Base-by-base conservation (phyloP, 1,284 basidiomycete genomes). In the Ganoderma leucocontextum region DNA sequence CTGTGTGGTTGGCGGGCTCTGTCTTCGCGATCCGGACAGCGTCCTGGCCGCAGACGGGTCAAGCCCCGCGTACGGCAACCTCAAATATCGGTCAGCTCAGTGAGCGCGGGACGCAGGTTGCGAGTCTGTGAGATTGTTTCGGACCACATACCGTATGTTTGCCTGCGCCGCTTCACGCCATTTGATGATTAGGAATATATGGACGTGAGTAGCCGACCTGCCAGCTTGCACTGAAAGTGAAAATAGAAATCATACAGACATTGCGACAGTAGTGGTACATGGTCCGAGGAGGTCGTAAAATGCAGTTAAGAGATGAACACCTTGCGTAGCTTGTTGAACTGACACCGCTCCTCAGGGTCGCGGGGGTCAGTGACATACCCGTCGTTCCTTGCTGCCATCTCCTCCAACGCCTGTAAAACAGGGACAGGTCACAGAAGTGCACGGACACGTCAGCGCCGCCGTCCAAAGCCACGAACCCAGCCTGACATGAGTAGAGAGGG, bases 361-460 rank as follows among this genome's bases (percentile, higher is more conserved):
- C 91, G 84, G 0, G 96, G 97, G 78, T 96, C 98, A 19, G 84
- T 92, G 25, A 99, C 92, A 52, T 85, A 83, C 10, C 90, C 93
- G 60, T 86, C 85, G 74, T 93, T 91, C 79, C 88, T 89, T 22
- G 87, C 83, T 0, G 95, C 93, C 90, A 97, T 94, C 52, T 95
- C 91, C 73, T 92, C 86, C 66, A 98, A 83, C 2, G 92, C 94
- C 93, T 96, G 73, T 10, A 22, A 33, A 35, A 19, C n/a, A 36
- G 5, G 10, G n/a, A 25, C 19, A 9, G 29, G 1, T 29, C 29
- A 29, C 29, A 17, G 13, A 29, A 22, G n/a, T 42, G 38, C 66
- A 29, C 47, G 33, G 42, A 25, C 39, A 39, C 49, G 63, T 53
- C n/a, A 60, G 33, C 47, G 22, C 38, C 38, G 39, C 39, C 2